A percentile compares a stretch with the other conserved stretches of the same genome.
These are phyloP conservation scores for Pseudophaeomoniella oleicola DNA, from an alignment of 2,329 filamentous ascomycete genomes.

Conservation along the genomic window DNA sequence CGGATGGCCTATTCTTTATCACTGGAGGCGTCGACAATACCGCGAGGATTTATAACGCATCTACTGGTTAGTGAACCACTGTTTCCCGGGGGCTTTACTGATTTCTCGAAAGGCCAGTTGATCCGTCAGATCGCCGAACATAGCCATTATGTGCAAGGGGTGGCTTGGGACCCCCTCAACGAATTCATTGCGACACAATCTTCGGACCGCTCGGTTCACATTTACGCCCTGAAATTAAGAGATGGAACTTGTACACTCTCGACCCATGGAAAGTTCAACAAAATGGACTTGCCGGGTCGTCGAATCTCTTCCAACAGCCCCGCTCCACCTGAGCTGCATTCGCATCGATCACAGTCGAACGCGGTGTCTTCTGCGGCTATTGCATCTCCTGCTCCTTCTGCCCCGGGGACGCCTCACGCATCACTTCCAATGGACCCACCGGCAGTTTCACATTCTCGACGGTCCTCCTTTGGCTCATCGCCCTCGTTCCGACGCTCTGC, in stretches of 20 bases:
- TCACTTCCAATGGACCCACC: slow-evolving; percentile 94
- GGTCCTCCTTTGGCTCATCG: slow-evolving; percentile 79
- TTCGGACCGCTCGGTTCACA: slow-evolving; percentile 92
- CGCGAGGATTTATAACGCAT: slow-evolving; percentile 88
- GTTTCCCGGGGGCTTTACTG: slow-evolving; percentile 9
- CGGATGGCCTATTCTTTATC: slow-evolving; percentile 91
- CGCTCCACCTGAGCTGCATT: slow-evolving; percentile 66
- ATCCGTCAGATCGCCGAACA: slow-evolving; percentile 93
- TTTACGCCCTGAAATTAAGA: slow-evolving; percentile 91
- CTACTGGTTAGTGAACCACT: slow-evolving; percentile 49
- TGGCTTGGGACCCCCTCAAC: slow-evolving; percentile 95
- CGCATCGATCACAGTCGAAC: slow-evolving; percentile 37
- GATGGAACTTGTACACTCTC: slow-evolving; percentile 83
- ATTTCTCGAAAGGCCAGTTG: slow-evolving; percentile 36
- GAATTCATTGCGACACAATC: slow-evolving; percentile 98
- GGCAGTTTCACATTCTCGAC: slow-evolving; percentile 74
- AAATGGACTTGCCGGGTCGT: slow-evolving; percentile 83
- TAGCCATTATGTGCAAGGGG: slow-evolving; percentile 95
- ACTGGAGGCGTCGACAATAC: slow-evolving; percentile 99
- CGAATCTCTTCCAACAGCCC: slow-evolving; percentile 86
- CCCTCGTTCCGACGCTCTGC: slow-evolving; percentile 70
- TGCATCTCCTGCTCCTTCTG: slow-evolving; percentile 76
- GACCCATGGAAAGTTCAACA: slow-evolving; percentile 67
- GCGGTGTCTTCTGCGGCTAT: slow-evolving; percentile 32
- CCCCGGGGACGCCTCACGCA: slow-evolving; percentile 84